Conservation (phyloP, 176 grass and related monocot genomes). For the Luzula sylvatica region DNA sequence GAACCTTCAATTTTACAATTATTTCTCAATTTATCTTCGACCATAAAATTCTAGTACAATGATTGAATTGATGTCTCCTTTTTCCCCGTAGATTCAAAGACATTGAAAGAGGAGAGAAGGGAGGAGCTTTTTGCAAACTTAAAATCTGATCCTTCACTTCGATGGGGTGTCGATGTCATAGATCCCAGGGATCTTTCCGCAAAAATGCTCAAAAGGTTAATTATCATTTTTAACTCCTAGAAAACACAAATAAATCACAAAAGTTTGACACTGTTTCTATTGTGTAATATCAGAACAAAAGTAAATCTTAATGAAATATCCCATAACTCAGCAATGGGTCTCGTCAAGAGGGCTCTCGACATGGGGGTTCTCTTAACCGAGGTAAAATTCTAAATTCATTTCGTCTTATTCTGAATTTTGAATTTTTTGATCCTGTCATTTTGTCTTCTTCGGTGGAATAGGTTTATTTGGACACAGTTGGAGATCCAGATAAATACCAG, state of each 20-base stretch:
- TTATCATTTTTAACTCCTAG: not conserved
- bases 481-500: slow-evolving; percentile 85
- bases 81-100: slow-evolving; percentile 66
- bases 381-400: slow-evolving; percentile 39
- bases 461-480: slow-evolving; percentile 94
- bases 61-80: not conserved
- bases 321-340: slow-evolving; percentile 87
- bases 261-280: not conserved
- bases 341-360: slow-evolving; percentile 55
- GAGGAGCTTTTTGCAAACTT: slow-evolving; percentile 79
- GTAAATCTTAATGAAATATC: slow-evolving; percentile 96
- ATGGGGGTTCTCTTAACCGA: slow-evolving; percentile 65
- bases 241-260: not conserved
- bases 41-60: not conserved
- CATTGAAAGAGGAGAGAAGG: slow-evolving; percentile 81
- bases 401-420: not conserved
- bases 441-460: slow-evolving; percentile 18
- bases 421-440: too few relatives aligned
- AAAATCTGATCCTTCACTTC: slow-evolving; percentile 49
- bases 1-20: not conserved
- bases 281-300: slow-evolving; percentile 46
- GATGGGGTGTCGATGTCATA: slow-evolving; percentile 94
- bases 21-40: not conserved
- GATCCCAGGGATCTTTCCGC: slow-evolving; percentile 80
- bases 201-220: slow-evolving; percentile 88